Base-by-base conservation (phyloP, 306 rosid genomes). In the Citrullus mucosospermus region DNA sequence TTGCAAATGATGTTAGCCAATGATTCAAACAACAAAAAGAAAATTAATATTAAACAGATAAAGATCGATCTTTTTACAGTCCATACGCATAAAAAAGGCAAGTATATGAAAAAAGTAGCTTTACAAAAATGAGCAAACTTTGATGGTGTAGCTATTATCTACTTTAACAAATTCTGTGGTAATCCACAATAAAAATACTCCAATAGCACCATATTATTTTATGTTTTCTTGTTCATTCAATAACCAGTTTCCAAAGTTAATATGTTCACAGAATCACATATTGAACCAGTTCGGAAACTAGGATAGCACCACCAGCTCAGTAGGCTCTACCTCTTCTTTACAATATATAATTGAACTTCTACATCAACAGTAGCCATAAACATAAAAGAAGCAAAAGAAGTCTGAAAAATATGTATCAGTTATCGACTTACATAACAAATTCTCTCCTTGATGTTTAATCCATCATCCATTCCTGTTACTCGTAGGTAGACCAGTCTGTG, bases 401-500 rank as follows among this genome's bases (percentile, higher is more conserved):
- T 48, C 17, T 9, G 30, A 28, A 46, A 58, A 36, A 38, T 50
- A 50, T 50, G 54, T 38, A 78, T 79, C 46, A 46, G 41, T 72
- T 61, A 63, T 82, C 59, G 41, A 89, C 98, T 88, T 90, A 94
- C 97, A 85, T 85, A 94, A 80, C 85, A 89, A 87, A 92, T 85
- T 78, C 96, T 88, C 83, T 90, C 93, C 87, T 89, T 94, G 81
- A 90, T 84, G 50, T 90, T 90, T 81, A 94, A 85, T 80, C 98
- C 97, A 80, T 89, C 96, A 84, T 89, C 95, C 98, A 94, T 94
- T 84, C 98, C 98, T 39, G 91, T 88, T 75, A 94, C 96, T 69
- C 91, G 87, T 58, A 94, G 98, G 87, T 92, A 94, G 79, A 92
- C 85, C 85, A 94, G 85, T 86, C 98, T 94, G 96, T 59, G 71